A percentile compares a stretch with the other conserved stretches of the same genome.
phyloP scores from a whole-genome alignment of 169 alveolate genomes.

The Plasmodium gaboni region DNA sequence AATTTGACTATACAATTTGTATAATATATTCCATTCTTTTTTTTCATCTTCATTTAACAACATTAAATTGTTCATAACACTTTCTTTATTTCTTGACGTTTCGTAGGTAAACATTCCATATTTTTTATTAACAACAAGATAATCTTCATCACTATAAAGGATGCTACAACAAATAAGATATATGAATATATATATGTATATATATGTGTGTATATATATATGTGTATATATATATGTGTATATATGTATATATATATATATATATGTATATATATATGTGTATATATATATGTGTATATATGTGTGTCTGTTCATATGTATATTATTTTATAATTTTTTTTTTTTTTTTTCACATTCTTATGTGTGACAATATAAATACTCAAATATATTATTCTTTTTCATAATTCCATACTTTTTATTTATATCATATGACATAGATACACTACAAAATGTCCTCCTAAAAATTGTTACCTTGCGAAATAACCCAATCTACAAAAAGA shows the following conservation, averaged over 20 bases:
- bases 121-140: slow-evolving; percentile 31
- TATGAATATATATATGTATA: neutral
- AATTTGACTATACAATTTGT: slow-evolving; percentile 32
- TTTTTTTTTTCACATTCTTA: too few relatives aligned
- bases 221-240: neutral
- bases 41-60: slow-evolving; percentile 5
- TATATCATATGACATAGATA: too few relatives aligned
- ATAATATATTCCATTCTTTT: slow-evolving; percentile 1
- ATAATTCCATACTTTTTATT: too few relatives aligned
- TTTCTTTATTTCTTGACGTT: slow-evolving; percentile 14
- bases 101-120: slow-evolving; percentile 65
- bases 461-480: too few relatives aligned
- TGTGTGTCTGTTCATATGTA: too few relatives aligned
- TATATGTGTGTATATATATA: neutral
- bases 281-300: too few relatives aligned
- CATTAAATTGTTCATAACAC: slow-evolving; percentile 22
- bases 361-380: too few relatives aligned
- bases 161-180: neutral
- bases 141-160: slow-evolving; percentile 53
- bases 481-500: too few relatives aligned
- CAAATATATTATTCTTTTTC: too few relatives aligned
- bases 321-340: too few relatives aligned
- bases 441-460: too few relatives aligned
- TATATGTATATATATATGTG: too few relatives aligned
- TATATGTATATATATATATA: neutral